These are phyloP conservation scores for Leccinum griseonigrum DNA, from an alignment of 1,284 basidiomycete species.

Conservation along the genomic window DNA sequence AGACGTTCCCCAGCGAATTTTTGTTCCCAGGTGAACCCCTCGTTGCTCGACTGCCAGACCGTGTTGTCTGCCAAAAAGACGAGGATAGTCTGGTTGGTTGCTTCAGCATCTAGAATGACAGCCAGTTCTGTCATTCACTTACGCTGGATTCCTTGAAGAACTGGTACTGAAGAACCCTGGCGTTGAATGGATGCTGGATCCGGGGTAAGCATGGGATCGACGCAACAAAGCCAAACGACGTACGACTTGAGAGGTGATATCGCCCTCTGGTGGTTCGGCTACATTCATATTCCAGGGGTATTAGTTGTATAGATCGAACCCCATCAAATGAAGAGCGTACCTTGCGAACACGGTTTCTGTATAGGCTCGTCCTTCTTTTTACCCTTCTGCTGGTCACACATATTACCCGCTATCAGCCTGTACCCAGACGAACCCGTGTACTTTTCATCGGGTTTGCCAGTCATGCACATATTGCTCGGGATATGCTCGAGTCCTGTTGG, in stretches of 20 bases:
- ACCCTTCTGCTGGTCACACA: constrained; percentile 69
- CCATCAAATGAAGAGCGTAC: constrained; percentile 32
- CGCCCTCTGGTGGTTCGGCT: constrained; percentile 76
- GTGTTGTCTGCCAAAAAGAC: constrained; percentile 75
- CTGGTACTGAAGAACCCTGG: constrained; percentile 72
- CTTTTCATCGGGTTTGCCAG: constrained; percentile 50
- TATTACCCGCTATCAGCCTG: constrained; percentile 91
- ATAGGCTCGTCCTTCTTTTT: constrained; percentile 68
- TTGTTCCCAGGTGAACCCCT: constrained; percentile 89
- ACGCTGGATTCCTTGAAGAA: constrained; percentile 81
- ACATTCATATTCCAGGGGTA: constrained; percentile 1
- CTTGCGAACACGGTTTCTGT: constrained; percentile 74
- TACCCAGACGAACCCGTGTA: constrained; percentile 93
- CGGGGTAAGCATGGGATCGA: constrained; percentile 10
- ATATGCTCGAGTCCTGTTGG: constrained; percentile 85
- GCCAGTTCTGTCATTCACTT: constrained; percentile 17
- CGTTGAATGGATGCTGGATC: constrained; percentile 67
- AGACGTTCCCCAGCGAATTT: constrained; percentile 62
- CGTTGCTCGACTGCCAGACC: constrained; percentile 93
- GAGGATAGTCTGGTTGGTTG: constrained; percentile 66
- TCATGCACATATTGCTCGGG: constrained; percentile 71
- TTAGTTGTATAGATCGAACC: constrained; percentile 1
- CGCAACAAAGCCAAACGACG: background rate
- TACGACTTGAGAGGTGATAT: constrained; percentile 68
- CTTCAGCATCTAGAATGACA: constrained; percentile 7